phyloP scores from a whole-genome alignment of 108 stramenopile species.

The Fragilaria radians region DNA sequence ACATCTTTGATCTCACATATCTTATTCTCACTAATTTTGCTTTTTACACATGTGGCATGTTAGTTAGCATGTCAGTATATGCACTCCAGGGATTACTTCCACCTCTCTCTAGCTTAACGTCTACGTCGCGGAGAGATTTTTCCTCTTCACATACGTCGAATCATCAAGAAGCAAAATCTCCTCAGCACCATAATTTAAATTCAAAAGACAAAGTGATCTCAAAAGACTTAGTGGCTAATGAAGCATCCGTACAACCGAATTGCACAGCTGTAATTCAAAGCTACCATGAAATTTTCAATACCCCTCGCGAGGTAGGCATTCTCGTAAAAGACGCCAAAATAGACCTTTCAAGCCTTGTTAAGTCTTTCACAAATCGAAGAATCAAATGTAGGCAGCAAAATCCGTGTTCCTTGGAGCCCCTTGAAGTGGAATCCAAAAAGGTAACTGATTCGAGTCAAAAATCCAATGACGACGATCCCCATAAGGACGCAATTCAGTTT shows the following conservation, averaged over 20 bases:
- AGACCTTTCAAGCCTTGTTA: slow-evolving; percentile 51
- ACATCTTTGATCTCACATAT: too few species aligned
- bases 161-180: neutral
- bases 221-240: too few species aligned
- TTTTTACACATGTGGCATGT: too few species aligned
- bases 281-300: too few species aligned
- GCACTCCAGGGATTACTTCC: slow-evolving; percentile 34
- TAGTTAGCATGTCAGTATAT: slow-evolving; percentile 38
- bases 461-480: slow-evolving; percentile 5
- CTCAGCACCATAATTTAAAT: neutral
- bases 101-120: slow-evolving; percentile 6
- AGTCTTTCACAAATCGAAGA: slow-evolving; percentile 41
- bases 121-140: too few species aligned
- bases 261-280: too few species aligned
- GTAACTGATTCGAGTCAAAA: too few species aligned
- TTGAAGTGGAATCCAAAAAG: too few species aligned
- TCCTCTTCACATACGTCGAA: neutral
- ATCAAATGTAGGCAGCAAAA: slow-evolving; percentile 24
- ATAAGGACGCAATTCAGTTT: slow-evolving; percentile 65
- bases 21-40: too few species aligned
- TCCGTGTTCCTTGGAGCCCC: slow-evolving; percentile 16
- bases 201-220: too few species aligned
- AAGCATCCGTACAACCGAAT: too few species aligned
- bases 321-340: slow-evolving; percentile 56
- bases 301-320: slow-evolving; percentile 16